Conservation (phyloP, 208 protist genomes). For the Leishmania gerbilli region DNA sequence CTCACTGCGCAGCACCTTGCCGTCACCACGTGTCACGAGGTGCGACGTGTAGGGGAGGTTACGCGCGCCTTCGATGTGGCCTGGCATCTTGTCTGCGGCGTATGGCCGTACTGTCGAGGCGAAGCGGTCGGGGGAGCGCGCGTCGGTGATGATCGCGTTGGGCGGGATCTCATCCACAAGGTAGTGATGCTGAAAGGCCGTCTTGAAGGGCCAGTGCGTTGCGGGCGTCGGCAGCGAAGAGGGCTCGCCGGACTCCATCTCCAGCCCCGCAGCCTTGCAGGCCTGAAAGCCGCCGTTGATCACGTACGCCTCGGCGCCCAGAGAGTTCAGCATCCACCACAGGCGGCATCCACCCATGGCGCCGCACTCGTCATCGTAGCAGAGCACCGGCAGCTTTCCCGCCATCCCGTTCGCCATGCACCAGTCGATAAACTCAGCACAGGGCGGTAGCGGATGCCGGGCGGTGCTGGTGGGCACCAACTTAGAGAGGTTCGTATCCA, state of each 20-base stretch:
- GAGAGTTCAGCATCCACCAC: constrained; percentile 89
- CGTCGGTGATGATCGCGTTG: constrained; percentile 68
- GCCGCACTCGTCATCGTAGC: constrained; percentile 84
- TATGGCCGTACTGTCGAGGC: constrained; percentile 64
- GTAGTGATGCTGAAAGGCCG: constrained; percentile 38
- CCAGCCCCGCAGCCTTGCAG: constrained; percentile 45
- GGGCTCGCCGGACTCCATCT: constrained; percentile 36
- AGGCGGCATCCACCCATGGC: constrained; percentile 73
- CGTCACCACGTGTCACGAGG: constrained; percentile 19
- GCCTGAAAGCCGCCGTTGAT: constrained; percentile 74
- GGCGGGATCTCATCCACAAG: constrained; percentile 44
- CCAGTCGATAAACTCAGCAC: constrained; percentile 61
- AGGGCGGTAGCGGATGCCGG: constrained; percentile 65
- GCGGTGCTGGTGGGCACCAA: constrained; percentile 27
- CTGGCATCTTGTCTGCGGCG: constrained; percentile 54
- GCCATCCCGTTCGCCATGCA: constrained; percentile 55
- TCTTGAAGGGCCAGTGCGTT: constrained; percentile 49
- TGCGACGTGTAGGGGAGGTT: constrained; percentile 59
- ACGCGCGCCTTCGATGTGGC: constrained; percentile 73
- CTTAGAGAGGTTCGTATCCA: constrained; percentile 58
- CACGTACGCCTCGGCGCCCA: constrained; percentile 84
- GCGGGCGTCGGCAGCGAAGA: constrained; percentile 12
- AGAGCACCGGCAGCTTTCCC: constrained; percentile 55
- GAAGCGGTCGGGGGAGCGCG: constrained; percentile 56
- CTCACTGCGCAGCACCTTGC: constrained; percentile 37